Base-by-base conservation (phyloP, 208 protist genomes). In the Tritrichomonas musculus region DNA sequence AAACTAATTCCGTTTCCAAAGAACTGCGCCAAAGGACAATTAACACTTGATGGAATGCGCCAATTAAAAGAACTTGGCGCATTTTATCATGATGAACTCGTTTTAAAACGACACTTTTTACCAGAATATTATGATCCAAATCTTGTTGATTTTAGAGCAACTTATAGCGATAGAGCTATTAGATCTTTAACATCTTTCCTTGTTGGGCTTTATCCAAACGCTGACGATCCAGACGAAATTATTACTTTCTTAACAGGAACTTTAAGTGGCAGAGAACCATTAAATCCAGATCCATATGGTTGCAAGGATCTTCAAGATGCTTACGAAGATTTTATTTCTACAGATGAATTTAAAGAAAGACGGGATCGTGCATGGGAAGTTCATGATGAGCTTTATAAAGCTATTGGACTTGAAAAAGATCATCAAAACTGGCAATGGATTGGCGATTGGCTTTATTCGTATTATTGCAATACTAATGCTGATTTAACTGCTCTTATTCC, bases 371-470 rank as follows among this genome's bases (percentile, higher is more conserved):
- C 77, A n/a, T 30, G 1, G 39, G 47, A 3, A 39, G 4, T 55
- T 5, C 77, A 88, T 39, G 57, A 88, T 20, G 9, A 9, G 17
- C 30, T 88, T 39, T 88, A 60, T 57, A 47, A 88, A 39, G 33
- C 53, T 5, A n/a, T 88, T 33, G 44, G 44, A 2, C 22, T 88
- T 1, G 0, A 4, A 39, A 0, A 17, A 9, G 77, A 88, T 17
- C 47, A 57, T 39, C 47, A 57, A 27, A 88, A 88, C 22, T 88
- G 77, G 77, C 44, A 53, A 49, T 88, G 77, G 77, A 3, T 88
- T 39, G 77, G 77, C 33, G 77, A 88, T 57, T 88, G 77, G 77
- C 25, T 88, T 20, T 88, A 88, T 50, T 57, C 47, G 20, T 88
- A 44, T 27, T 33, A 53, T 11, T 88, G 77, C 47, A 39, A 14